These are phyloP conservation scores for Heracleum sosnowskyi DNA, from an alignment of 129 eudicot genomes.

Conservation along the genomic window DNA sequence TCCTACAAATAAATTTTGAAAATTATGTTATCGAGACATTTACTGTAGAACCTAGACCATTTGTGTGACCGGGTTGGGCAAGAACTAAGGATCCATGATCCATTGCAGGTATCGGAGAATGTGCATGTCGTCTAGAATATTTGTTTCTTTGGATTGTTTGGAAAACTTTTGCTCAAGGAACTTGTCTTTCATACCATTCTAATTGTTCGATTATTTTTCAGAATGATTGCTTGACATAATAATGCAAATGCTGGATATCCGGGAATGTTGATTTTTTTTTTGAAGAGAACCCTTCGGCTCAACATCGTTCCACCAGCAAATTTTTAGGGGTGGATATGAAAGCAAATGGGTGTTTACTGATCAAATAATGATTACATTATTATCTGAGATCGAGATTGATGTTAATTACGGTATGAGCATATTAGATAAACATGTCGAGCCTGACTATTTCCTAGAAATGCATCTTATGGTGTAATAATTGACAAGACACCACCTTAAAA, in stretches of 20 bases:
- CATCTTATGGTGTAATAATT: no score
- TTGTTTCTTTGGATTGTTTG: background rate
- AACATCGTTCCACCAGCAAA: conserved; percentile 24
- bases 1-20: no score
- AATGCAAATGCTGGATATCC: conserved; percentile 22
- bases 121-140: conserved; percentile 20
- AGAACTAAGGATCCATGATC: conserved; percentile 81
- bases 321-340: no score
- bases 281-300: conserved; percentile 14
- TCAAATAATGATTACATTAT: no score
- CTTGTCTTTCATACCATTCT: background rate
- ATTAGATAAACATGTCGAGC: no score
- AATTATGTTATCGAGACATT: no score
- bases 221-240: background rate
- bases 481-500: no score
- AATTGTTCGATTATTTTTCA: background rate
- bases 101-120: conserved; percentile 81
- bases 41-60: no score
- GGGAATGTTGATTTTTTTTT: conserved; percentile 73
- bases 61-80: conserved; percentile 52
- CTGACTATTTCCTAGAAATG: no score
- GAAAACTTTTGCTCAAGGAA: background rate
- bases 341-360: no score
- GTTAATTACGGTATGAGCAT: no score
- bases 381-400: no score